Base-by-base conservation (phyloP, 148 eudicot genomes). In the Rhododendron ferrugineum region DNA sequence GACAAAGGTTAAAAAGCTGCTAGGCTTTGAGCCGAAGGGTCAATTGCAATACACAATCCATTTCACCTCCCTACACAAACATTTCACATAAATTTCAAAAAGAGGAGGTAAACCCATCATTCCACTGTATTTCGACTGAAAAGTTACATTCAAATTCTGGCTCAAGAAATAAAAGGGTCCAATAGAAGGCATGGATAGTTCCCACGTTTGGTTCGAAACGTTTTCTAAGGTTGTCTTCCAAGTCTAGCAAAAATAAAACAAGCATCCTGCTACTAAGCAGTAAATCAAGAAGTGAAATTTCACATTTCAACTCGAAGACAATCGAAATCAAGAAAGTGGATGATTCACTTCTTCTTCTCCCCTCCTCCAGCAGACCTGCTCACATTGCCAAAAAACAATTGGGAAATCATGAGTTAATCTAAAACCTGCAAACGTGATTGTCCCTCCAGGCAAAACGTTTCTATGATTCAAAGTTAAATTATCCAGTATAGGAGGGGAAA, bases 281-380 rank as follows among this genome's bases (percentile, higher is more conserved):
- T 37, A 46, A 4, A 72, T 14, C 40, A 72, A 74, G 46, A 74
- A 15, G 78, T 16, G 47, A 74, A 74, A 74, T 74, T 74, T 1
- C 78, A 36, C 10, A 16, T 74, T 74, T 37, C 40, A 9, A 32
- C 77, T 73, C 4, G 4, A 14, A 26, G 23, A 26, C 34, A 6
- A 6, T 11, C 0, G 36, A 60, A 80, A 80, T n/a, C 73, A 64
- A 13, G 84, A 26, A 30, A 14, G 32, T 70, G 75, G 75, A 32
- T 68, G 34, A 14, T 64, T 86, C 82, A 86, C 60, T 86, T 86
- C 85, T 86, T 86, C 82, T 86, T 86, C 82, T 86, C 88, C 3
- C 88, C 88, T 82, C 88, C 88, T 86, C 88, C 88, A 34, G 50
- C 85, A 58, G 87, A 82, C 82, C 87, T 86, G 76, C 37, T 13